Percentiles rank a stretch among this genome's conserved stretches.
phyloP scores from a whole-genome alignment of 768 basidiomycete genomes.

The Agaricus sinodeliciosus region DNA sequence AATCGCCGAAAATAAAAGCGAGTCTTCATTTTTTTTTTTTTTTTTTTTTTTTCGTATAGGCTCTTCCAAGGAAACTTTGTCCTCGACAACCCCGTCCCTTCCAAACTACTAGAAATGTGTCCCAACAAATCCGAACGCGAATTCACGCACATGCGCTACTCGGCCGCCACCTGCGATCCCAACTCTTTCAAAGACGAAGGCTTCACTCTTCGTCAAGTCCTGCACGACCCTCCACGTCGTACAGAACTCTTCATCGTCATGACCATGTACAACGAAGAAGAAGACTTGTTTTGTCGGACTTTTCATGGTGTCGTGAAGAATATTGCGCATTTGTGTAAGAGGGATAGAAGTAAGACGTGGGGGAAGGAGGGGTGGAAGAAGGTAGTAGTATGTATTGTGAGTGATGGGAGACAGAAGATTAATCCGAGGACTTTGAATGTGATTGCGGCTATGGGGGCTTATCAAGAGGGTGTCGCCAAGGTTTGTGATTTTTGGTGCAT shows the following conservation, averaged over 20 bases:
- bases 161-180: slow-evolving; percentile 93
- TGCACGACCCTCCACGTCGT: slow-evolving; percentile 84
- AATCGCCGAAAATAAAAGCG: neutral
- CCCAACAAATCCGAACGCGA: slow-evolving; percentile 74
- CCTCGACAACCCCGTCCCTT: slow-evolving; percentile 82
- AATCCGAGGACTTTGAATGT: slow-evolving; percentile 79
- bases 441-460: slow-evolving; percentile 88
- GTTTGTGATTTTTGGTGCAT: slow-evolving; percentile 25
- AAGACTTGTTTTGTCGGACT: slow-evolving; percentile 83
- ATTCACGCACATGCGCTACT: slow-evolving; percentile 95
- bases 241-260: slow-evolving; percentile 97
- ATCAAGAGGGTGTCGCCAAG: slow-evolving; percentile 92
- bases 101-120: slow-evolving; percentile 86
- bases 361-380: slow-evolving; percentile 98
- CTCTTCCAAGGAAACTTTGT: slow-evolving; percentile 94
- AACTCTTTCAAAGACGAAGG: slow-evolving; percentile 80
- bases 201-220: slow-evolving; percentile 85
- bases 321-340: slow-evolving; percentile 78
- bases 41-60: slow-evolving; percentile 24
- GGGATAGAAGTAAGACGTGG: slow-evolving; percentile 90
- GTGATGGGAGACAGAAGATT: slow-evolving; percentile 81
- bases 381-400: slow-evolving; percentile 90
- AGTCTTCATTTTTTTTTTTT: too few species aligned
- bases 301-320: slow-evolving; percentile 98
- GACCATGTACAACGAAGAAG: slow-evolving; percentile 97